Conservation (phyloP, 2,329 filamentous ascomycete species). For the Bisporella sp. region DNA sequence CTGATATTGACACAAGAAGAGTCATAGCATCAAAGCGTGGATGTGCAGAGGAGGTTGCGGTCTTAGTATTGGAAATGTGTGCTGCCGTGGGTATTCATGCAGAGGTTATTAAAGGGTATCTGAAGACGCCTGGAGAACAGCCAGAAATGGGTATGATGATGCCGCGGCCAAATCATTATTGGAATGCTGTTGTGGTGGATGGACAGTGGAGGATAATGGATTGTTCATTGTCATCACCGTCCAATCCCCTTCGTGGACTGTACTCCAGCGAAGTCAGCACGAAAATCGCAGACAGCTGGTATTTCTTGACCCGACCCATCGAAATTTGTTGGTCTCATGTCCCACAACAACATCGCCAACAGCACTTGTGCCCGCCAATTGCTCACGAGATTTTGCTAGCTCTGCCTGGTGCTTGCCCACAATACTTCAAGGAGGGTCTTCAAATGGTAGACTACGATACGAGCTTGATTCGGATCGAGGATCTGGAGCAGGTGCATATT, state of each 20-base stretch:
- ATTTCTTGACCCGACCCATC: constrained; percentile 82
- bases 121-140: constrained; percentile 82
- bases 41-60: constrained; percentile 83
- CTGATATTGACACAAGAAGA: constrained; percentile 71
- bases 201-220: constrained; percentile 96
- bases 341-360: constrained; percentile 77
- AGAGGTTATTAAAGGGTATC: constrained; percentile 81
- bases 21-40: constrained; percentile 80
- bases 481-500: constrained; percentile 87
- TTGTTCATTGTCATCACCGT: constrained; percentile 84
- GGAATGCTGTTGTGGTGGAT: constrained; percentile 91
- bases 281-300: constrained; percentile 76
- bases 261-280: constrained; percentile 67
- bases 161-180: constrained; percentile 91
- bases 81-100: constrained; percentile 78
- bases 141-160: constrained; percentile 68
- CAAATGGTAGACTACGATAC: constrained; percentile 89
- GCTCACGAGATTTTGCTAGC: constrained; percentile 80
- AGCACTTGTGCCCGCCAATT: constrained; percentile 86
- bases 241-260: constrained; percentile 69
- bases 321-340: constrained; percentile 96
- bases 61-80: constrained; percentile 90
- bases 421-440: constrained; percentile 77
- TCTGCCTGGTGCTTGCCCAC: constrained; percentile 76
- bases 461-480: constrained; percentile 75